Conservation (phyloP, 768 basidiomycete genomes). For the Mycena epipterygia region DNA sequence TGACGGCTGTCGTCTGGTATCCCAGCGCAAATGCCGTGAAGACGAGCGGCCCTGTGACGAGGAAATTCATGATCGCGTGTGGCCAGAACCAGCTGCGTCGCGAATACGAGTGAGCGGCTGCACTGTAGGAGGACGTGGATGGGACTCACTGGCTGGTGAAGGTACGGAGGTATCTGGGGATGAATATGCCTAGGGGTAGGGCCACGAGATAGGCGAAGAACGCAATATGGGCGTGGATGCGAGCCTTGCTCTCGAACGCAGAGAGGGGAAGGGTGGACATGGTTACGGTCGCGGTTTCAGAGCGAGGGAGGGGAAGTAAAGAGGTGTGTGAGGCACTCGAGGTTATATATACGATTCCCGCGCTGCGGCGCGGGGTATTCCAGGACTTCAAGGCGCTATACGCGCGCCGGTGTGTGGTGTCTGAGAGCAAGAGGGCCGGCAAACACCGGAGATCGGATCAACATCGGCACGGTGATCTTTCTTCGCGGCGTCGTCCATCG, state of each 20-base stretch:
- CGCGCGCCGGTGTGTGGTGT: too few relatives aligned
- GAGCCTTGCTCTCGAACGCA: conserved; percentile 35
- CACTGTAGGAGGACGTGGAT: neutral
- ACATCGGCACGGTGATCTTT: too few relatives aligned
- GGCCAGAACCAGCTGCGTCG: conserved; percentile 42
- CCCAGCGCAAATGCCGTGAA: conserved; percentile 49
- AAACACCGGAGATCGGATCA: too few relatives aligned
- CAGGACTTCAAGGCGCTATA: too few relatives aligned
- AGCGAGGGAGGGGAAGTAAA: neutral
- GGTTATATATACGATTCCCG: too few relatives aligned
- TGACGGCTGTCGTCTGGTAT: conserved; percentile 35
- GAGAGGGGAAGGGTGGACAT: conserved; percentile 20
- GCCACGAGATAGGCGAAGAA: conserved; percentile 53
- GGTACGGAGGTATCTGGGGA: conserved; percentile 54
- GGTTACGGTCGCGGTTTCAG: too few relatives aligned
- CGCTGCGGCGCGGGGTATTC: too few relatives aligned
- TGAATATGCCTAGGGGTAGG: conserved; percentile 53
- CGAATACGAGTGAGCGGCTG: neutral
- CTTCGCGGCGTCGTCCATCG: too few relatives aligned
- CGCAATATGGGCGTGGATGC: conserved; percentile 51
- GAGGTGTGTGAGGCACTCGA: neutral
- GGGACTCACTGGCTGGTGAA: conserved; percentile 44
- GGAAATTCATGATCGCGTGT: conserved; percentile 51
- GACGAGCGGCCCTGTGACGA: conserved; percentile 51
- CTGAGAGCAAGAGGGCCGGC: too few relatives aligned